These are phyloP conservation scores for Fragaria vesca DNA, from an alignment of 306 rosid genomes.

Conservation along the genomic window DNA sequence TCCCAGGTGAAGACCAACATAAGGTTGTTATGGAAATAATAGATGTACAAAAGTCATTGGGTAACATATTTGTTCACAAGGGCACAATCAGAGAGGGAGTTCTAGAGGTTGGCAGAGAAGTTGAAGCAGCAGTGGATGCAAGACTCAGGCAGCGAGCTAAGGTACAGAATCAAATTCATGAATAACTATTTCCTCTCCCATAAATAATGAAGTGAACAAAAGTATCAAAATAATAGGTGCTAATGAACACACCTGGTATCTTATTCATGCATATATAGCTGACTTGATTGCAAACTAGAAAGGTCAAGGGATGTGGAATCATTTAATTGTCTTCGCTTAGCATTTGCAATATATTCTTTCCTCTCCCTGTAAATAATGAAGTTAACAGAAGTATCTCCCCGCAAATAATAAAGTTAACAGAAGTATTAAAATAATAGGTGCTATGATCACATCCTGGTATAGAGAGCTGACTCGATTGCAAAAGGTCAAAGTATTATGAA, in stretches of 20 bases:
- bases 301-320: conserved; percentile 8
- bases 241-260: not conserved
- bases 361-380: too few species aligned
- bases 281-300: conserved; percentile 16
- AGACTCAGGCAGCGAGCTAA: conserved; percentile 85
- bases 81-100: conserved; percentile 78
- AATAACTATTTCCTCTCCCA: not conserved
- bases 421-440: not conserved
- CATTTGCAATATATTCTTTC: not conserved
- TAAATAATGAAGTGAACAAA: conserved; percentile 13
- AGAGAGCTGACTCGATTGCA: conserved; percentile 21
- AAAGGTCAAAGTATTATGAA: conserved; percentile 12
- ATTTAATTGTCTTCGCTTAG: not conserved
- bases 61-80: conserved; percentile 86
- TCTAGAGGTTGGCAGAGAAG: conserved; percentile 89
- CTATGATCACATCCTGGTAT: conserved; percentile 6
- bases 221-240: not conserved
- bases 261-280: conserved; percentile 22
- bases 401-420: conserved; percentile 11
- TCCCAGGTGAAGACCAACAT: conserved; percentile 53
- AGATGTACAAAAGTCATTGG: conserved; percentile 86
- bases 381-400: not conserved
- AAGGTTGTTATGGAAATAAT: conserved; percentile 72
- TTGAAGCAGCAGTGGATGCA: conserved; percentile 81
- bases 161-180: conserved; percentile 41